Conservation (phyloP, 1,284 basidiomycete species). For the Microbotryomycetes sp. region DNA sequence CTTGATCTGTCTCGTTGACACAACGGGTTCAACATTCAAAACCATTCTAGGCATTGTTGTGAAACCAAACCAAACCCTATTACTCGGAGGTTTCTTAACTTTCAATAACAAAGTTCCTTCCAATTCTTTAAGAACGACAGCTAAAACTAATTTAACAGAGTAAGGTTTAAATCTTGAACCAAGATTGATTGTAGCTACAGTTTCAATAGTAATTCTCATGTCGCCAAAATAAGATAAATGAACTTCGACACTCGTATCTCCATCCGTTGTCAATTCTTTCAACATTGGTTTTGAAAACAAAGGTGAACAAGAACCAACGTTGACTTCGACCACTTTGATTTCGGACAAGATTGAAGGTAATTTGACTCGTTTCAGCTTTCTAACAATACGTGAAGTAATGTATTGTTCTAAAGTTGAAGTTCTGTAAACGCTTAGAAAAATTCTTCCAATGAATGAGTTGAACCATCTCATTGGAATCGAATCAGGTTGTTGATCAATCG, state of each 20-base stretch:
- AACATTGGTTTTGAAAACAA: slow-evolving; percentile 82
- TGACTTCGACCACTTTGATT: slow-evolving; percentile 78
- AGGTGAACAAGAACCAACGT: slow-evolving; percentile 71
- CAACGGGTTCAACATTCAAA: slow-evolving; percentile 82
- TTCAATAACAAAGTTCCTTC: slow-evolving; percentile 86
- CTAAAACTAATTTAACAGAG: slow-evolving; percentile 74
- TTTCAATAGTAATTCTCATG: slow-evolving; percentile 79
- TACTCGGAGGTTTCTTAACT: slow-evolving; percentile 91
- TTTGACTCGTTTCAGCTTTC: slow-evolving; percentile 85
- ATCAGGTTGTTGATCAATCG: slow-evolving; percentile 84
- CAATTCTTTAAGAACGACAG: slow-evolving; percentile 72
- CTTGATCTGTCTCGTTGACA: slow-evolving; percentile 82
- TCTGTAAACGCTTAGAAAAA: slow-evolving; percentile 84
- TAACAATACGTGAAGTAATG: slow-evolving; percentile 83
- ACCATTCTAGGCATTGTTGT: slow-evolving; percentile 86
- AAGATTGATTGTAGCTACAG: slow-evolving; percentile 65
- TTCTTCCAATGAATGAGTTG: slow-evolving; percentile 82
- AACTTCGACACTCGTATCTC: slow-evolving; percentile 82
- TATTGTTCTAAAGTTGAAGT: slow-evolving; percentile 45
- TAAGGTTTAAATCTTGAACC: slow-evolving; percentile 70
- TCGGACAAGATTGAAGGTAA: slow-evolving; percentile 79
- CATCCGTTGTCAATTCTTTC: slow-evolving; percentile 86
- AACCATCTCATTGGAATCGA: slow-evolving; percentile 95
- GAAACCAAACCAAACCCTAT: slow-evolving; percentile 96
- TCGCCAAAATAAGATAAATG: slow-evolving; percentile 79